phyloP scores from a whole-genome alignment of 306 rosid species.

The Fragaria ananassa region DNA sequence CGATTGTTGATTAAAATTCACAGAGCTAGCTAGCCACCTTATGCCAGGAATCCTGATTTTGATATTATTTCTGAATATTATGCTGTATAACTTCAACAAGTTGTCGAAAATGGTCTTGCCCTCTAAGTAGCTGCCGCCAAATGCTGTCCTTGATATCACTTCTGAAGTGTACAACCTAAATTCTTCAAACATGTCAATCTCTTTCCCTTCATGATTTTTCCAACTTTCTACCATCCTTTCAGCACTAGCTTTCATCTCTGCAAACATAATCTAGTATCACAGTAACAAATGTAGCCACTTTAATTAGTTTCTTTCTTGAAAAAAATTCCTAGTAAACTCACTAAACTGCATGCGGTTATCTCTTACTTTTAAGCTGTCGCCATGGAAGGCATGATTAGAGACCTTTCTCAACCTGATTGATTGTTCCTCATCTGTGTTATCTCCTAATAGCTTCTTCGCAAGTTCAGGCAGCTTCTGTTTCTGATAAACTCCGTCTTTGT shows the following conservation, averaged over 20 bases:
- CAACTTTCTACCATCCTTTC: background rate
- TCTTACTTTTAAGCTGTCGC: background rate
- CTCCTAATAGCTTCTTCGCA: background rate
- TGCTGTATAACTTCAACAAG: background rate
- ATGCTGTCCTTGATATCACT: constrained; percentile 6
- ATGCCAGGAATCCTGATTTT: background rate
- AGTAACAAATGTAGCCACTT: background rate
- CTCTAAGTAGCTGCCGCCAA: background rate
- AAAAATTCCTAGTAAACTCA: too few relatives aligned
- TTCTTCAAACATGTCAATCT: constrained; percentile 29
- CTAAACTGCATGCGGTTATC: background rate
- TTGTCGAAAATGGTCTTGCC: background rate
- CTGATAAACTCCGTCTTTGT: background rate
- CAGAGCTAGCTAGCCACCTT: too few relatives aligned
- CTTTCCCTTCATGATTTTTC: constrained; percentile 18
- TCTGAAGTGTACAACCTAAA: constrained; percentile 28
- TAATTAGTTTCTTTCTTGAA: too few relatives aligned
- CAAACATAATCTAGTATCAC: background rate
- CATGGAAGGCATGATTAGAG: too few relatives aligned
- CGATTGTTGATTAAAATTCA: background rate
- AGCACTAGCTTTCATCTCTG: background rate
- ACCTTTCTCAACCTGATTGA: too few relatives aligned
- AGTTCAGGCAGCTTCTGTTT: background rate
- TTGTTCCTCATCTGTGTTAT: background rate
- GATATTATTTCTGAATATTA: too few relatives aligned